These are phyloP conservation scores for Spergularia bocconei DNA, from an alignment of 148 eudicot genomes.

Conservation along the genomic window DNA sequence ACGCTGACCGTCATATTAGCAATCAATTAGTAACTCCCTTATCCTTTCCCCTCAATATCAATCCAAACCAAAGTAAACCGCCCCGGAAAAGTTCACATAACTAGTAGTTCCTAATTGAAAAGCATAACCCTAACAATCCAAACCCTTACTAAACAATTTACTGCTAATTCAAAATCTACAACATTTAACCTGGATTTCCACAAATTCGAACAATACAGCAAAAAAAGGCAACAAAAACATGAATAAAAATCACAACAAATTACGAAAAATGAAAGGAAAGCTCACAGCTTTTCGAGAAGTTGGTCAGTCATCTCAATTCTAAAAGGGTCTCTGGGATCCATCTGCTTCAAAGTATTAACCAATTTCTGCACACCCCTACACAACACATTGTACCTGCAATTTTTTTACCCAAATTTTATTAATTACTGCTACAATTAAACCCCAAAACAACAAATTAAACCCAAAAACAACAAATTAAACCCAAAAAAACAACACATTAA, in stretches of 20 bases:
- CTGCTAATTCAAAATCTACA: no score
- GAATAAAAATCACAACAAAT: background rate
- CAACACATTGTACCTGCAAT: conserved; percentile 54
- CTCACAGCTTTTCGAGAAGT: conserved; percentile 89
- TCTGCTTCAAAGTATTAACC: conserved; percentile 78
- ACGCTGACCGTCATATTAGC: no score
- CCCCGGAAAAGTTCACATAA: no score
- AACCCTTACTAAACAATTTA: no score
- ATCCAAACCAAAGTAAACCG: background rate
- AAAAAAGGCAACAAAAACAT: background rate
- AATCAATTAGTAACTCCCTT: no score
- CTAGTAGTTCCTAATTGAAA: no score
- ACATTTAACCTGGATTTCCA: no score
- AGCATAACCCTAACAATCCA: no score
- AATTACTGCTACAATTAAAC: background rate
- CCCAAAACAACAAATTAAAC: background rate
- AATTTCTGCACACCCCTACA: conserved; percentile 82
- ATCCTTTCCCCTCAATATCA: background rate
- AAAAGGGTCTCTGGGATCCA: conserved; percentile 79
- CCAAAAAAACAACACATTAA: background rate
- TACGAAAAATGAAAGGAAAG: background rate
- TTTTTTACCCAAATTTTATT: background rate
- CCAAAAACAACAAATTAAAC: background rate
- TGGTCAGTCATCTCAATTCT: conserved; percentile 79
- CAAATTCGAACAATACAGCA: background rate